Evolutionary conservation across 352 stramenopile species (phyloP).

Genomic region (Blastocystis sp.): DNA sequence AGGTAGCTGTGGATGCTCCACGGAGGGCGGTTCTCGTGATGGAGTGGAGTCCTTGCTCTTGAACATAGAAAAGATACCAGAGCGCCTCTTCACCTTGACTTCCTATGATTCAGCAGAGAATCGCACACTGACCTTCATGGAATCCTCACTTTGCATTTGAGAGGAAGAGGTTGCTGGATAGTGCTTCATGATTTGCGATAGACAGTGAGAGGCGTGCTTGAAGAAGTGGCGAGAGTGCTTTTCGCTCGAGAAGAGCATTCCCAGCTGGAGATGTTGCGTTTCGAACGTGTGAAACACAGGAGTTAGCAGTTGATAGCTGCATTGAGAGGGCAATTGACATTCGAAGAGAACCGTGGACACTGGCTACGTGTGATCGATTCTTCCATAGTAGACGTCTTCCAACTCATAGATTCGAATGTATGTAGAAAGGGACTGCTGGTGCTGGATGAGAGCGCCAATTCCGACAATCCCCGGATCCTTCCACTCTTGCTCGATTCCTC

Average conservation of each 20-base stretch:
- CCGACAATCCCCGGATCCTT: slow-evolving; percentile 39
- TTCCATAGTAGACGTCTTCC: slow-evolving; percentile 5
- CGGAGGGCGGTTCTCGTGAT: neutral
- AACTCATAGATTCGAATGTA: slow-evolving; percentile 66
- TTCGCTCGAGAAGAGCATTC: slow-evolving; percentile 45
- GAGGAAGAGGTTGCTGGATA: neutral
- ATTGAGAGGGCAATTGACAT: slow-evolving; percentile 55
- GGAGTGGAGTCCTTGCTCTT: slow-evolving; percentile 25
- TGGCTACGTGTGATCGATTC: slow-evolving; percentile 4
- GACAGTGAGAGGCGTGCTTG: slow-evolving; percentile 46
- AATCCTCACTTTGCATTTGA: slow-evolving; percentile 1
- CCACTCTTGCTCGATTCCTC: slow-evolving; percentile 21
- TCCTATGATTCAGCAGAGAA: neutral
- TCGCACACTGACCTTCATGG: neutral
- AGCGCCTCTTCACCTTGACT: neutral
- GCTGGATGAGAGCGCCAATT: slow-evolving; percentile 25
- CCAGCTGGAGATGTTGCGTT: slow-evolving; percentile 35
- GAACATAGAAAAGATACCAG: slow-evolving; percentile 44
- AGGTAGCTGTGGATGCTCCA: neutral
- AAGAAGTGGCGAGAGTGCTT: slow-evolving; percentile 54
- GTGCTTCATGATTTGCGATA: slow-evolving; percentile 9
- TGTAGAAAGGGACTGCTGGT: slow-evolving; percentile 22
- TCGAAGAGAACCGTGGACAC: slow-evolving; percentile 63
- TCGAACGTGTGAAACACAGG: slow-evolving; percentile 59
- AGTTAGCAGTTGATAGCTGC: slow-evolving; percentile 55